phyloP scores from a whole-genome alignment of 805 yeast genomes.

The Clavispora asparagi region DNA sequence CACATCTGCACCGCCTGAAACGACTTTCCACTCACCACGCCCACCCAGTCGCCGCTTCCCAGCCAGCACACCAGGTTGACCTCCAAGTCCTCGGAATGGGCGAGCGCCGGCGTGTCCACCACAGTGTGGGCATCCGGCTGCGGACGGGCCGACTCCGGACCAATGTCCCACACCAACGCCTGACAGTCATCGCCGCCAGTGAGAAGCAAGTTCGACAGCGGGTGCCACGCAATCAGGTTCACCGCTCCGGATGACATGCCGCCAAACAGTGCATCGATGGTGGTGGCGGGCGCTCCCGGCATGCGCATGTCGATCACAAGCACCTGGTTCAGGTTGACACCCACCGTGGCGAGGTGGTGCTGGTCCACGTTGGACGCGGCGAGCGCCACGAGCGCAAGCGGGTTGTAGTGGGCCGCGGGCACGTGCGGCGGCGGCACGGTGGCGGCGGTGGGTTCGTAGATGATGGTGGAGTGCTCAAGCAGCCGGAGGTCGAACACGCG shows the following conservation, averaged over 20 bases:
- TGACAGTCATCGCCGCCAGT: slow-evolving; percentile 74
- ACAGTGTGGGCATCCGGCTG: slow-evolving; percentile 9
- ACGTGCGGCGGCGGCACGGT: not conserved
- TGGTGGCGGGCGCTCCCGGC: slow-evolving; percentile 78
- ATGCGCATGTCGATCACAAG: slow-evolving; percentile 77
- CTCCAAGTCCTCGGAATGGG: slow-evolving; percentile 62
- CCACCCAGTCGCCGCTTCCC: slow-evolving; percentile 75
- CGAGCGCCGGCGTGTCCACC: slow-evolving; percentile 37
- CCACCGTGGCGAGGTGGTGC: slow-evolving; percentile 79
- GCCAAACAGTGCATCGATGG: slow-evolving; percentile 51
- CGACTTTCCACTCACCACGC: slow-evolving; percentile 63
- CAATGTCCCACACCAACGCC: slow-evolving; percentile 63
- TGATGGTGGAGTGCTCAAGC: slow-evolving; percentile 89
- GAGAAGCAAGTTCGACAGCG: slow-evolving; percentile 54
- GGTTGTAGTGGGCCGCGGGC: slow-evolving; percentile 15
- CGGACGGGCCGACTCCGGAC: slow-evolving; percentile 10
- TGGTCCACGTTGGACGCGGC: slow-evolving; percentile 77
- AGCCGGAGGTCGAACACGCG: slow-evolving; percentile 86
- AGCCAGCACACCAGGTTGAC: slow-evolving; percentile 75
- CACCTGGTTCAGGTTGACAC: slow-evolving; percentile 60
- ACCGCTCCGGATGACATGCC: slow-evolving; percentile 55
- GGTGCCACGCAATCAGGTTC: slow-evolving; percentile 83
- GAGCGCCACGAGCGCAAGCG: slow-evolving; percentile 65
- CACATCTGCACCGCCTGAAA: slow-evolving; percentile 53
- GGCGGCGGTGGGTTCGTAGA: slow-evolving; percentile 63